Evolutionary conservation across 73 alveolate species (phyloP).

Genomic region (Paramecium octaurelia): DNA sequence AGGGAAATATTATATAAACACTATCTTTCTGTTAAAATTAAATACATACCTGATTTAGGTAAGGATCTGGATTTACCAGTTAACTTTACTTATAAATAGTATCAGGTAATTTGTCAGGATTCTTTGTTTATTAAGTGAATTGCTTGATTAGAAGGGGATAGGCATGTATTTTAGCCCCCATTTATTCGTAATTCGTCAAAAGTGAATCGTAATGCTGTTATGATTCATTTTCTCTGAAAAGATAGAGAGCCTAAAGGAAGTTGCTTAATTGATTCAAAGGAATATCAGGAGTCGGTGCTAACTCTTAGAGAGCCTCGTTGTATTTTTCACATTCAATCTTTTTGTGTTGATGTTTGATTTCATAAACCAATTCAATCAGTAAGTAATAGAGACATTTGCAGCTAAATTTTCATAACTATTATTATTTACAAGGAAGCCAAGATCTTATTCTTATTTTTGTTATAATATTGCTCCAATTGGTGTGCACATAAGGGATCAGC

Average conservation of each 20-base stretch:
- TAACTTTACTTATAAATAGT: background rate
- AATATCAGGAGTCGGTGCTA: background rate
- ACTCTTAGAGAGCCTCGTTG: background rate
- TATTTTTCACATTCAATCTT: background rate
- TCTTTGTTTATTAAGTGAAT: background rate
- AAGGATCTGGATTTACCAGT: background rate
- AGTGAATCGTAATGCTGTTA: background rate
- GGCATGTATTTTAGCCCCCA: background rate
- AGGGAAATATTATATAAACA: background rate
- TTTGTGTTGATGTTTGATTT: background rate
- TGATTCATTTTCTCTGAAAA: background rate
- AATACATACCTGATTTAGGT: background rate
- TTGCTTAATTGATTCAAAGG: background rate
- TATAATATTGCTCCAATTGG: background rate
- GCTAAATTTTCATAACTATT: background rate
- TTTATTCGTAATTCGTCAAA: background rate
- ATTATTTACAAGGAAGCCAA: background rate
- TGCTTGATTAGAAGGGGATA: background rate
- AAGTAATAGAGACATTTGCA: background rate
- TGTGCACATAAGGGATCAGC: conserved; percentile 38
- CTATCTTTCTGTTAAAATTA: background rate
- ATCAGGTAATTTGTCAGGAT: background rate
- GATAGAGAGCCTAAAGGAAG: background rate
- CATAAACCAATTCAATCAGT: background rate
- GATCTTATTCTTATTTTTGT: background rate